Conservation (phyloP, 2,329 filamentous ascomycete species). For the Botryotinia convoluta region DNA sequence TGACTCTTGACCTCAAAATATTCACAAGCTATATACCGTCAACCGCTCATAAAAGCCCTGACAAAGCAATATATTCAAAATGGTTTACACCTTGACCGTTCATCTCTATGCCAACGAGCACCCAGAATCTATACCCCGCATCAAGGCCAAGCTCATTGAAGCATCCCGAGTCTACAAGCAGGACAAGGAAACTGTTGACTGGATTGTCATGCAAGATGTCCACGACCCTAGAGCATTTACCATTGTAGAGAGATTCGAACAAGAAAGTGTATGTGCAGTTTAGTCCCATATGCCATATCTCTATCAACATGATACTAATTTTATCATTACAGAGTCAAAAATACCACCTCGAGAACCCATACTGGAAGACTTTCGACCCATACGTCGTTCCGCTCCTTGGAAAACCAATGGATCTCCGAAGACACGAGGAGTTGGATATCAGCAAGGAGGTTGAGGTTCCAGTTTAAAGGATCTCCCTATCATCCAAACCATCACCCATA, state of each 20-base stretch:
- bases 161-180: slow-evolving; percentile 70
- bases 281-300: slow-evolving; percentile 25
- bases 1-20: background rate
- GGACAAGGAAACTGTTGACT: slow-evolving; percentile 66
- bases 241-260: slow-evolving; percentile 70
- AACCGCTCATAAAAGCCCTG: background rate
- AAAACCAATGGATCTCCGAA: slow-evolving; percentile 65
- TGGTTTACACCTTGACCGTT: slow-evolving; percentile 69
- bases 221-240: slow-evolving; percentile 68
- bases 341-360: slow-evolving; percentile 54
- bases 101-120: slow-evolving; percentile 69
- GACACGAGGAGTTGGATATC: slow-evolving; percentile 65
- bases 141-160: slow-evolving; percentile 71
- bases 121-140: slow-evolving; percentile 59
- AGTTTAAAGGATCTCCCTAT: background rate
- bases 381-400: slow-evolving; percentile 69
- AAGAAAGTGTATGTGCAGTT: slow-evolving; percentile 54
- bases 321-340: slow-evolving; percentile 49
- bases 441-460: slow-evolving; percentile 47
- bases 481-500: background rate
- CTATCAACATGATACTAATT: background rate
- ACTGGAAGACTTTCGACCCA: slow-evolving; percentile 64
- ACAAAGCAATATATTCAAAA: slow-evolving; percentile 40
- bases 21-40: background rate
- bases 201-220: slow-evolving; percentile 76